Conservation (phyloP, 1,139 yeast genomes). For the Suzukiozyma palmioleophila region DNA sequence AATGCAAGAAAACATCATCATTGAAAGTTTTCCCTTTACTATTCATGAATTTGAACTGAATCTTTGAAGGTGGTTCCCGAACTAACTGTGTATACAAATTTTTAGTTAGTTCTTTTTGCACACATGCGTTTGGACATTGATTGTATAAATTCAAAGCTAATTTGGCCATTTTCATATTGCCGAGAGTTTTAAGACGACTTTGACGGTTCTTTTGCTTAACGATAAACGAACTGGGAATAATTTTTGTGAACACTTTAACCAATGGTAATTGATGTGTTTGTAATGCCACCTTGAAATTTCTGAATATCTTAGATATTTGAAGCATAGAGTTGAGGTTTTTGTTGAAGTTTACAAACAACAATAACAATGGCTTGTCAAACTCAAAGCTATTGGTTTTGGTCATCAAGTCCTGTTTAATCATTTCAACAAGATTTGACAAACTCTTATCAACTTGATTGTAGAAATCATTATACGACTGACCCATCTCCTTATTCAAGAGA, state of each 20-base stretch:
- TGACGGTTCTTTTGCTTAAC: conserved; percentile 33
- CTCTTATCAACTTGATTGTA: conserved; percentile 28
- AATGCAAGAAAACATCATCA: conserved; percentile 77
- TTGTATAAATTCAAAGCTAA: conserved; percentile 66
- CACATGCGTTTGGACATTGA: conserved; percentile 34
- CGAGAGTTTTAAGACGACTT: conserved; percentile 43
- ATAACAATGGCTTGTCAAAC: conserved; percentile 42
- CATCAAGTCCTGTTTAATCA: conserved; percentile 36
- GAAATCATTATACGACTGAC: conserved; percentile 20
- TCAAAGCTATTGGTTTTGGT: conserved; percentile 40
- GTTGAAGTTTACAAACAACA: conserved; percentile 45
- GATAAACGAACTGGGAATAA: conserved; percentile 50
- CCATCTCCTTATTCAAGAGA: conserved; percentile 18
- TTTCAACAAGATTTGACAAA: conserved; percentile 29
- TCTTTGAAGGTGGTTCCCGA: conserved; percentile 40
- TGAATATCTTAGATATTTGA: conserved; percentile 44
- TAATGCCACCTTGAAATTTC: conserved; percentile 42
- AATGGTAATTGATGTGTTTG: conserved; percentile 39
- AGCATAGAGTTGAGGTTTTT: conserved; percentile 42
- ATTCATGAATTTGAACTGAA: conserved; percentile 50
- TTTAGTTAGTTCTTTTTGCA: conserved; percentile 10
- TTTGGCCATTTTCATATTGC: conserved; percentile 45
- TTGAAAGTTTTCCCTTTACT: conserved; percentile 23
- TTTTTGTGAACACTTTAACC: conserved; percentile 47
- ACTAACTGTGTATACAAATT: conserved; percentile 40